phyloP scores from a whole-genome alignment of 2,329 filamentous ascomycete genomes.

The Polytolypa hystricis region DNA sequence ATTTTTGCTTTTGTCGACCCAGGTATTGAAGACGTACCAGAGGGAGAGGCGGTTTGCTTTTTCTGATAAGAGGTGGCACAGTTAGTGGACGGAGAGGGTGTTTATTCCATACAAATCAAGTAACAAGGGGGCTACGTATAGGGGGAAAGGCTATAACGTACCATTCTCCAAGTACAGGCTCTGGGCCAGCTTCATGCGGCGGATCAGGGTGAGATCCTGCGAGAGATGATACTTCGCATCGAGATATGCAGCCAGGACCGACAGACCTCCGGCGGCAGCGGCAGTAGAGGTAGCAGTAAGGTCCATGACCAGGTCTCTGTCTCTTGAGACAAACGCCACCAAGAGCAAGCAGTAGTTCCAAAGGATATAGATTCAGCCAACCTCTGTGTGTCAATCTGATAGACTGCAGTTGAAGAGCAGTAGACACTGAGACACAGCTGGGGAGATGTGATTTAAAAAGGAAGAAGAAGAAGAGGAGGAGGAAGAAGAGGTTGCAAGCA shows the following conservation, averaged over 20 bases:
- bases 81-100: not conserved
- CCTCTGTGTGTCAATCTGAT: too few relatives aligned
- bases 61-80: conserved; percentile 13
- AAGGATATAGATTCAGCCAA: too few relatives aligned
- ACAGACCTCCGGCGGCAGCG: conserved; percentile 20
- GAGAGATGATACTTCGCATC: conserved; percentile 58
- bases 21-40: conserved; percentile 55
- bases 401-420: too few relatives aligned
- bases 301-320: too few relatives aligned
- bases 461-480: too few relatives aligned
- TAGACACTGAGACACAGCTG: too few relatives aligned
- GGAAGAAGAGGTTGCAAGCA: too few relatives aligned
- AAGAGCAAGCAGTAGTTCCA: too few relatives aligned
- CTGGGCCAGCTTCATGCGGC: conserved; percentile 24
- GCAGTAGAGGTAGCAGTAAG: conserved; percentile 11
- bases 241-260: conserved; percentile 46
- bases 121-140: not conserved
- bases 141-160: not conserved
- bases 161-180: not conserved
- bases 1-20: conserved; percentile 41
- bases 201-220: conserved; percentile 47
- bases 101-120: not conserved
- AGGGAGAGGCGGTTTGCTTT: conserved; percentile 44
- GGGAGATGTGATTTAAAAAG: too few relatives aligned
- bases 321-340: too few relatives aligned